phyloP scores from a whole-genome alignment of 2,329 filamentous ascomycete species.

The Cladosporium halotolerans region DNA sequence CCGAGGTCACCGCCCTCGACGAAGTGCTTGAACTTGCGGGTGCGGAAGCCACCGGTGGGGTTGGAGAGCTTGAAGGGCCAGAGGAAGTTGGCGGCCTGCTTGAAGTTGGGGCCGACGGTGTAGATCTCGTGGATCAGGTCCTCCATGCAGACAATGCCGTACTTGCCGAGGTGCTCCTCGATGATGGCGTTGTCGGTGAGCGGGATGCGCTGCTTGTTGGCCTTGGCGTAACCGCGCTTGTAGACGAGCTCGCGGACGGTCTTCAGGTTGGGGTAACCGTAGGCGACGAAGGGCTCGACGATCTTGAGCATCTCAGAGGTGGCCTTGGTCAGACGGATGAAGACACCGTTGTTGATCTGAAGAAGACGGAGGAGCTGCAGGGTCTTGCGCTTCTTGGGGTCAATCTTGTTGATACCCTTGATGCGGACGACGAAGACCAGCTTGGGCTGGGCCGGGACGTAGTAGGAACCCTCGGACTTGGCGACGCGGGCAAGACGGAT shows the following conservation, averaged over 20 bases:
- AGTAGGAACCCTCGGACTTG: conserved; percentile 89
- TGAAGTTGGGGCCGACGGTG: conserved; percentile 96
- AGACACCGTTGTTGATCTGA: conserved; percentile 99
- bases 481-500: conserved; percentile 82
- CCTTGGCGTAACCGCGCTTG: conserved; percentile 99
- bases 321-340: conserved; percentile 95
- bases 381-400: conserved; percentile 99
- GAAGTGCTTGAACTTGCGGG: conserved; percentile 98
- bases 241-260: conserved; percentile 98
- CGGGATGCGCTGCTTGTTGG: conserved; percentile 94
- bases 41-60: conserved; percentile 92
- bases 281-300: conserved; percentile 97
- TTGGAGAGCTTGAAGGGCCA: conserved; percentile 99
- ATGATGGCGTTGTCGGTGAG: conserved; percentile 98
- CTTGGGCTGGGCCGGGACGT: conserved; percentile 90
- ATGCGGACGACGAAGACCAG: conserved; percentile 97
- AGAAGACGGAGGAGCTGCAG: conserved; percentile 98
- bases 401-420: conserved; percentile 99
- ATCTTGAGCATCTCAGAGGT: conserved; percentile 96
- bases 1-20: conserved; percentile 97
- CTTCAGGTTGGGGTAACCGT: conserved; percentile 99
- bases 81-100: conserved; percentile 98
- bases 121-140: conserved; percentile 99
- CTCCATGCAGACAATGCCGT: conserved; percentile 98
- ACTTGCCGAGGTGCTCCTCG: conserved; percentile 94